A percentile compares a stretch with the other conserved stretches of the same genome.
phyloP scores from a whole-genome alignment of 75 land plant species.

The Pseudotsuga menziesii region DNA sequence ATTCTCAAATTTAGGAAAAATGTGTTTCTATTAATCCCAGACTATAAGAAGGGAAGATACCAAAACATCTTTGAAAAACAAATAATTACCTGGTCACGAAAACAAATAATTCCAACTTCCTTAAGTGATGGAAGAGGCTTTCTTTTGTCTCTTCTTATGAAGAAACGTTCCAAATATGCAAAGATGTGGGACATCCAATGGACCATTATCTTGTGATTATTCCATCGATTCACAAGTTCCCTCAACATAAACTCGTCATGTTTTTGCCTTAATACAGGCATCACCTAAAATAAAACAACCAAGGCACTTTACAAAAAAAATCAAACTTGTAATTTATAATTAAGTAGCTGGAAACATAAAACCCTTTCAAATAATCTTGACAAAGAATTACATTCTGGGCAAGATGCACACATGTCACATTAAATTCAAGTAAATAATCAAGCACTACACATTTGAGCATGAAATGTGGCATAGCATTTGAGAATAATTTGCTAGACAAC shows the following conservation, averaged over 20 bases:
- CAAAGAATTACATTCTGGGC: background rate
- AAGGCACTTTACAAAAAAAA: background rate
- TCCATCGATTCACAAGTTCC: slow-evolving; percentile 84
- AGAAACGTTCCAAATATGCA: slow-evolving; percentile 76
- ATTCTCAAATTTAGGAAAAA: too few species aligned
- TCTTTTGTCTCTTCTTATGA: too few species aligned
- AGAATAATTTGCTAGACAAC: too few species aligned
- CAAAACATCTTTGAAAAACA: background rate
- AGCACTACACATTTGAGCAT: too few species aligned
- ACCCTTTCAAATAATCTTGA: background rate
- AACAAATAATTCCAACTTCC: slow-evolving; percentile 23
- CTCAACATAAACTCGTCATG: slow-evolving; percentile 90
- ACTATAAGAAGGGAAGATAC: background rate
- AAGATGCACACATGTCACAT: background rate
- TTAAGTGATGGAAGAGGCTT: too few species aligned
- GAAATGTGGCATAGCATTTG: background rate
- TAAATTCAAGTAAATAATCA: background rate
- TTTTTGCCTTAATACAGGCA: slow-evolving; percentile 76
- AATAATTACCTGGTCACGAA: slow-evolving; percentile 64
- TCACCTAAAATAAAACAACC: slow-evolving; percentile 34
- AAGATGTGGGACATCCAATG: slow-evolving; percentile 87
- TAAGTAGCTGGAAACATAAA: background rate
- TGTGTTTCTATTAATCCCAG: too few species aligned
- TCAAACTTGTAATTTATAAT: background rate
- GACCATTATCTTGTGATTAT: slow-evolving; percentile 84